Evolutionary conservation across 345 rosid genomes (phyloP), one percentile per base, ranked within the genome.

Genomic region (Eucalyptus marginata): DNA sequence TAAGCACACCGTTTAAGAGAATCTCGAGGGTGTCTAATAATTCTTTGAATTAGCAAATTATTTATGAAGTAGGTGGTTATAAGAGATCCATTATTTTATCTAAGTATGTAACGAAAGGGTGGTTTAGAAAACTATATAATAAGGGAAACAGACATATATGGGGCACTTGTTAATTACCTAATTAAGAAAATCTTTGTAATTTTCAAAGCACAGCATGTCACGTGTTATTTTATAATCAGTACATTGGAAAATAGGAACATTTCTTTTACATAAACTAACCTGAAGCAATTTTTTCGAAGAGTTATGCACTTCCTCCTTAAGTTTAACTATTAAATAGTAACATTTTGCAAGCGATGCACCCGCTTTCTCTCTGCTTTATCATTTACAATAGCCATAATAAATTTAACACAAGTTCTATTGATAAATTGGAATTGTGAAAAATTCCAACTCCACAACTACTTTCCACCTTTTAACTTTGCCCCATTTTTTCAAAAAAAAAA

Each of bases 371-470:
- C 1, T 16, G 20, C 7, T 68, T 0, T 8, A 66, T 66, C 9
- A n/a, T n/a, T n/a, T n/a, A 15, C 40, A 33, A n/a, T 66, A n/a
- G 20, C 40, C 71, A 64, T 64, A 64, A 64, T 14, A n/a, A 33
- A 8, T 31, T 66, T 31, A 8, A 15, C 43, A 18, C 22, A 2
- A 2, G 0, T 3, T 7, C 0, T 7, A 8, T 16, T 0, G 43
- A 33, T 68, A 68, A 68, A 33, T 8, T 10, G 13, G 7, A 68
- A 33, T 5, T 8, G 44, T 17, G 2, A 33, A 68, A 33, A 68
- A 68, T 16, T 68, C 7, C 4, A 16, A 68, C 80, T 68, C 7
- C 0, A 0, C 0, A 0, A 33, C 8, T 18, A 0, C 24, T 31
- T 9, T 40, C 40, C 2, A 4, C 22, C 43, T 68, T 68, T 33